Base-by-base conservation (phyloP, 345 rosid species). In the Diplotaxis tenuifolia region DNA sequence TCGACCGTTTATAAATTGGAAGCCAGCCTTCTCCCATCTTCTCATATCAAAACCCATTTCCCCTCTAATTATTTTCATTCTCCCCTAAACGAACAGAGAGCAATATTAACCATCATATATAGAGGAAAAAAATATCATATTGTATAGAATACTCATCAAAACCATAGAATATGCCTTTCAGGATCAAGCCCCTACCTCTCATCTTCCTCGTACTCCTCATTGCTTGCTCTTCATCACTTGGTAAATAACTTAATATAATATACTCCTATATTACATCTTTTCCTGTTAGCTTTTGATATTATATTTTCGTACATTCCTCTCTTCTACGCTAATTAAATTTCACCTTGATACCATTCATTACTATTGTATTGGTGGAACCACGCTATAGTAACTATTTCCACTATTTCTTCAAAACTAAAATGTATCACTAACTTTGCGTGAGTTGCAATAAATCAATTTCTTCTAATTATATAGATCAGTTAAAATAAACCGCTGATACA, bases 171-270 rank as follows among this genome's bases (percentile, higher is more conserved):
- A 78, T 90, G 96, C 84, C 85, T 77, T 61, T 45, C 20, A 68
- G 79, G 70, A 70, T 80, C 83, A 83, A 82, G 18, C 9, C 84
- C 45, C 53, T 75, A 60, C 70, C 86, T 82, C 65, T 89, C 12
- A 4, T 82, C 42, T 70, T 73, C 70, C 40, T 83, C 40, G 16
- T 82, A 66, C 75, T 88, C 56, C 70, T 86, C 66, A 54, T 83
- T 60, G 77, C 76, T 64, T 71, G 65, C 75, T 60, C 79, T 64
- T 63, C 79, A 15, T 75, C 78, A 57, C 6, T 34, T 23, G 81
- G 78, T 73, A 78, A 50, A 52, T 25, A 23, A 1, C 1, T 23
- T 23, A 1, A 23, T 23, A 23, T 23, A 23, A 23, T 70, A 52
- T 42, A 36, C 36, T n/a, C 32, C 3, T 47, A 49, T 31, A 54